Evolutionary conservation across 2,329 filamentous ascomycete species (phyloP).

Genomic region (Didymella lethalis): DNA sequence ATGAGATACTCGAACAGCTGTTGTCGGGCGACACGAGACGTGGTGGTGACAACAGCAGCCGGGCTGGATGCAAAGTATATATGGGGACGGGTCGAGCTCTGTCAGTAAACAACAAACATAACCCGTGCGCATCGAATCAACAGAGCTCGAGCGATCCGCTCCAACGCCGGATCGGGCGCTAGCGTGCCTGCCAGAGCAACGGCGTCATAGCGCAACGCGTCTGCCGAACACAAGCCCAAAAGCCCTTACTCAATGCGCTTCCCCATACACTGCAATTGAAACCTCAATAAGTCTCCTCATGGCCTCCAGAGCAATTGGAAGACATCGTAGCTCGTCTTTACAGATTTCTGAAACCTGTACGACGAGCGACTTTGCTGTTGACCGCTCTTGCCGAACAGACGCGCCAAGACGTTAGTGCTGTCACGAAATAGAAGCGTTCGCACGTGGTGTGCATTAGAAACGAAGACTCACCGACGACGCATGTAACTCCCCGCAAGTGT

Average conservation of each 20-base stretch:
- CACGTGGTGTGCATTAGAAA: constrained; percentile 14
- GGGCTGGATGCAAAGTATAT: constrained; percentile 38
- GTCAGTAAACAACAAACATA: constrained; percentile 29
- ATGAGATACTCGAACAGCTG: constrained; percentile 49
- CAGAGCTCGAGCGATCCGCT: constrained; percentile 4
- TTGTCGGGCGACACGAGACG: constrained; percentile 37
- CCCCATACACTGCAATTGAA: constrained; percentile 12
- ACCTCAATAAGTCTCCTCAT: constrained; percentile 1
- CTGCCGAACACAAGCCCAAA: constrained; percentile 24
- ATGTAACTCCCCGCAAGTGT: constrained; percentile 30
- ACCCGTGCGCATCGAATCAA: constrained; percentile 13
- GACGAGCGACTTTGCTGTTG: background rate
- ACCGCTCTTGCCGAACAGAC: constrained; percentile 8
- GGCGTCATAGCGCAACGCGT: constrained; percentile 26
- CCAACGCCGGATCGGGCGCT: constrained; percentile 7
- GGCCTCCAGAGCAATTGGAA: background rate
- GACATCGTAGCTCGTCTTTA: background rate
- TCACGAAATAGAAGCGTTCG: background rate
- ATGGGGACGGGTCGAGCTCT: constrained; percentile 27
- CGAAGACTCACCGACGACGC: constrained; percentile 20
- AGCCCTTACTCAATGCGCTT: constrained; percentile 28
- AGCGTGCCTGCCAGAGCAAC: constrained; percentile 21
- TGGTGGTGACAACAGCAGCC: constrained; percentile 38
- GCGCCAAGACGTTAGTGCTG: constrained; percentile 10
- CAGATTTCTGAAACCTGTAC: background rate